Base-by-base conservation (phyloP, 2,329 filamentous ascomycete species). In the Aspergillus neotritici region DNA sequence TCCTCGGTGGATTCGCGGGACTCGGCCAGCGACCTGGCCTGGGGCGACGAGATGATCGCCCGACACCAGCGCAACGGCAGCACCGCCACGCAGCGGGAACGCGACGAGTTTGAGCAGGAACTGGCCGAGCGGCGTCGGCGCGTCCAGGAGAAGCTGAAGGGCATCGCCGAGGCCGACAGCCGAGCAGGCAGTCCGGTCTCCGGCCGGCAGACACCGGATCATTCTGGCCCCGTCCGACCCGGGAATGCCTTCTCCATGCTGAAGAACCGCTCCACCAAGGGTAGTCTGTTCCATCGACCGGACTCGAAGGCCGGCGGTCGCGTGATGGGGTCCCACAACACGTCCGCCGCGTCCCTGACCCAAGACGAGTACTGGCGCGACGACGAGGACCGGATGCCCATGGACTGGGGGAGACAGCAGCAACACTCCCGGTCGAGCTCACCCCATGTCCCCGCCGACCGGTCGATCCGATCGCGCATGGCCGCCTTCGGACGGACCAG, bases 31-130 rank as follows among this genome's bases (percentile, higher is more conserved):
- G 47, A 48, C 2, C 42, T 59, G 4, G 52, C 67, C 5, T 78
- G 74, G 74, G 71, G 77, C 48, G 65, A 73, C 5, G 75, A 78
- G 42, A 51, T 75, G 10, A 50, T 60, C 25, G 45, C 53, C n/a
- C 61, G 61, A 17, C 71, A 74, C 44, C 60, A 65, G 17, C 66
- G 71, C 21, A 63, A 62, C 13, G 67, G 61, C 11, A 75, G 72
- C 48, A 70, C 69, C 2, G 72, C 74, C 47, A 75, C 72, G 3
- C 66, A 73, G 51, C 64, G 62, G 41, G 72, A 75, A 47, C 67
- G 70, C 13, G 68, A 72, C 44, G 70, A 70, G 21, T 72, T 75
- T 43, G 71, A 65, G 7, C 67, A 66, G 30, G 72, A 75, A 48
- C 58, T 75, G 12, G 72, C 72, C 1, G 69, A 74, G 53, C 62